Percentiles rank a stretch among this genome's conserved stretches.
Conservation (phyloP, 2,329 filamentous ascomycete genomes). For the Malbranchea zuffiana region DNA sequence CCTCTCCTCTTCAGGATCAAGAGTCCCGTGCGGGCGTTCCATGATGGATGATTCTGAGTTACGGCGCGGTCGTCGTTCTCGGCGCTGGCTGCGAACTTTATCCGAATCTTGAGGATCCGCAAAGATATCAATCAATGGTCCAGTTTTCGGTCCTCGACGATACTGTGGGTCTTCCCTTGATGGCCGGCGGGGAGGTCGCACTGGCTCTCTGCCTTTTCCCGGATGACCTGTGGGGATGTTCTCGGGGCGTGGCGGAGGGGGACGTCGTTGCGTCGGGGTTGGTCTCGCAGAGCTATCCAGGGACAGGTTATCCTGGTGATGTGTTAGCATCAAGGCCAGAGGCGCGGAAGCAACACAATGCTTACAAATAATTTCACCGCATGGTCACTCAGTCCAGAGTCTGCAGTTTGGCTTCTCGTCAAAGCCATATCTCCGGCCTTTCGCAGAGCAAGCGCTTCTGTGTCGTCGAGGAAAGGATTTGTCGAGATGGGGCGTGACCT, state of each 20-base stretch:
- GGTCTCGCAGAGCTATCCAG: conserved; percentile 28
- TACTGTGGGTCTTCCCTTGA: conserved; percentile 15
- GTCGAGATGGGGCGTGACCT: conserved; percentile 42
- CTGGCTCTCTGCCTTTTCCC: conserved; percentile 5
- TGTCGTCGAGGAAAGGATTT: conserved; percentile 51
- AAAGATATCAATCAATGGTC: conserved; percentile 37
- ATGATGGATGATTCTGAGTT: conserved; percentile 55
- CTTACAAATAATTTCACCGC: conserved; percentile 52
- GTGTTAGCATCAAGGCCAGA: conserved; percentile 9
- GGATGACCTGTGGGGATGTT: conserved; percentile 21
- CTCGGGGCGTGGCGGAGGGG: conserved; percentile 26
- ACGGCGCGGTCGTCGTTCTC: conserved; percentile 42
- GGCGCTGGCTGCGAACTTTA: conserved; percentile 27
- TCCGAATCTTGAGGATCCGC: conserved; percentile 31
- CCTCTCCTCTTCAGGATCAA: conserved; percentile 41
- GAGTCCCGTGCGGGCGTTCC: conserved; percentile 38
- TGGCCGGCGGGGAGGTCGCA: conserved; percentile 16
- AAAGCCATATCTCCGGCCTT: conserved; percentile 26
- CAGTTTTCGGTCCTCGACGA: conserved; percentile 25
- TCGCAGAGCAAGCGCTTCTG: conserved; percentile 29
- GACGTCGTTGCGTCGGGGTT: conserved; percentile 15
- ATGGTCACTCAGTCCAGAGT: conserved; percentile 36
- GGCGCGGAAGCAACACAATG: conserved; percentile 16
- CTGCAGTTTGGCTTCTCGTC: conserved; percentile 17
- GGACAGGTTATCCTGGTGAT: conserved; percentile 30